Base-by-base conservation (phyloP, 306 rosid species). In the Biancaea sappan region DNA sequence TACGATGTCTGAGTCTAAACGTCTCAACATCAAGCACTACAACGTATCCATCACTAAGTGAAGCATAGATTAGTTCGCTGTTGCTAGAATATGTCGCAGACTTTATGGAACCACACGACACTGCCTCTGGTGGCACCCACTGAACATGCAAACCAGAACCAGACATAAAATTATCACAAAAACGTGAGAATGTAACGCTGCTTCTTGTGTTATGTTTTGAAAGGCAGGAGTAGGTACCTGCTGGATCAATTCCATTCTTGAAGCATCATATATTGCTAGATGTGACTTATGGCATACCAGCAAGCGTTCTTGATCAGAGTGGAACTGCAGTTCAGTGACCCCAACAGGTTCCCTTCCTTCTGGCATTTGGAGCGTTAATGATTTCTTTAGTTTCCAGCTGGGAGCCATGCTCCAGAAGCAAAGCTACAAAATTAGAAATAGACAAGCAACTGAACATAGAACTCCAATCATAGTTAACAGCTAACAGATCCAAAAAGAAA, bases 251-350 rank as follows among this genome's bases (percentile, higher is more conserved):
- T 85, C 85, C 79, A 84, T 82, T 48, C 71, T 85, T 10, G 80
- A 82, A 44, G 88, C 86, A 63, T 88, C 92, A 63, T 79, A 88
- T 61, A 85, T 4, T 12, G 86, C 85, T 62, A 88, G 79, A 60
- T 83, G 88, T 11, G 81, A 73, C 62, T 83, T 83, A 79, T 81
- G 86, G 83, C 75, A 69, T 35, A 83, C 86, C 78, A 88, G 69
- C 59, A 85, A 66, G 26, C 72, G 82, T 18, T 77, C 74, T 71
- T 88, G 86, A 79, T 88, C 88, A 59, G 60, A 40, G 74, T 81
- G 79, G 79, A 88, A 83, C 40, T 80, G 78, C 3, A 82, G 79
- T 43, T 61, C 48, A 44, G 77, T 77, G 44, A 73, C 77, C 29
- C 82, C 80, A 34, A 26, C 34, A 12, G 48, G 50, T 26, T 67